A percentile compares a stretch with the other conserved stretches of the same genome.
Conservation (phyloP, 108 stramenopile species). For the Skeletonema tropicum region DNA sequence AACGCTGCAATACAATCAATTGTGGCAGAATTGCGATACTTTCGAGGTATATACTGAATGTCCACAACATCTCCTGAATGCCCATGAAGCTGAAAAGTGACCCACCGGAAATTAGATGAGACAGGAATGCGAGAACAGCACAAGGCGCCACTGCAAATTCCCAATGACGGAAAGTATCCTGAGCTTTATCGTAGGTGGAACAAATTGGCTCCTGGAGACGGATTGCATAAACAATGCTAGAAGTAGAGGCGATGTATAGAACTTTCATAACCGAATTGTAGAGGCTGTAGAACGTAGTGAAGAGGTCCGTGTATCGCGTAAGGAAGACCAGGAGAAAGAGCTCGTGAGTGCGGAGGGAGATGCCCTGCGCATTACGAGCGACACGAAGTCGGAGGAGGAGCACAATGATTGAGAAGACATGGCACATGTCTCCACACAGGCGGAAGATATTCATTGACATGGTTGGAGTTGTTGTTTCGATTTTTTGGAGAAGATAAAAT, state of each 20-base stretch:
- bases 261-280: constrained; percentile 99
- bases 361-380: constrained; percentile 94
- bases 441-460: constrained; percentile 93
- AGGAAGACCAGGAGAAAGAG: constrained; percentile 97
- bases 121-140: constrained; percentile 78
- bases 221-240: constrained; percentile 95
- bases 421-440: constrained; percentile 97
- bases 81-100: constrained; percentile 33
- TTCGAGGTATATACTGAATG: constrained; percentile 96
- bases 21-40: constrained; percentile 97
- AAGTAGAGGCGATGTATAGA: constrained; percentile 93
- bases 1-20: constrained; percentile 96
- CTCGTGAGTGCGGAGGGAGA: constrained; percentile 98
- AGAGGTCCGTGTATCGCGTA: constrained; percentile 90
- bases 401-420: constrained; percentile 96
- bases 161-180: constrained; percentile 98
- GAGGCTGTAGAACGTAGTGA: constrained; percentile 88
- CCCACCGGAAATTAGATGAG: constrained; percentile 76
- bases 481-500: neutral
- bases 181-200: constrained; percentile 94
- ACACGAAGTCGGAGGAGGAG: constrained; percentile 94
- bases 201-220: constrained; percentile 88
- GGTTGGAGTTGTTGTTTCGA: constrained; percentile 1
- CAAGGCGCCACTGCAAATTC: constrained; percentile 96
- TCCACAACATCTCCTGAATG: constrained; percentile 91